phyloP scores from a whole-genome alignment of 2,329 filamentous ascomycete species.

The Calonectria pseudoturangicola region DNA sequence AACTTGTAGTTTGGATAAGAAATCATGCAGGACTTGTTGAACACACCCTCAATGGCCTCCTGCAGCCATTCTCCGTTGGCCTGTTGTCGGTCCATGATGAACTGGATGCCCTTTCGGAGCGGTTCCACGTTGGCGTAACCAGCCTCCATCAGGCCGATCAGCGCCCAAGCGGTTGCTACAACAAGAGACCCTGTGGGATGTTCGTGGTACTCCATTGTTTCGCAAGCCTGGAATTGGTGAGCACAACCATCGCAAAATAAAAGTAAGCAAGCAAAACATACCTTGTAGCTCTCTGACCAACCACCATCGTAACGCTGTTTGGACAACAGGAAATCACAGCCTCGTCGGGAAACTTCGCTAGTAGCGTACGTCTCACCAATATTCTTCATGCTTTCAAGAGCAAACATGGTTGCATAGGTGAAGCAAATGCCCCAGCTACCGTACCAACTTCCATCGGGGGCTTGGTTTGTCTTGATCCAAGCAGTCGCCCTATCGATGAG shows the following conservation, averaged over 20 bases:
- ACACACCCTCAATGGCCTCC: conserved; percentile 97
- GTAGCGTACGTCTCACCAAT: conserved; percentile 88
- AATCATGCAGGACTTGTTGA: conserved; percentile 99
- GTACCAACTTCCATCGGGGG: conserved; percentile 94
- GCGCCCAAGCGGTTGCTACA: conserved; percentile 95
- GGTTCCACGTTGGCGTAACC: conserved; percentile 84
- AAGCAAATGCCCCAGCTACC: conserved; percentile 99
- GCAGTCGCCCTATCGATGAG: conserved; percentile 84
- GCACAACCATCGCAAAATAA: not conserved
- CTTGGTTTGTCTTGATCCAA: conserved; percentile 89
- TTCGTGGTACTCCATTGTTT: conserved; percentile 83
- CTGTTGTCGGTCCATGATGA: conserved; percentile 91
- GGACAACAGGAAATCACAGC: conserved; percentile 89
- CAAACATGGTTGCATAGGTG: conserved; percentile 98
- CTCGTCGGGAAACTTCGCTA: conserved; percentile 81
- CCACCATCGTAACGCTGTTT: conserved; percentile 93
- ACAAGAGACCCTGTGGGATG: conserved; percentile 87
- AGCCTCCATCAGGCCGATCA: conserved; percentile 88
- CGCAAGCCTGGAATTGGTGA: conserved; percentile 76
- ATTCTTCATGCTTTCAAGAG: conserved; percentile 87
- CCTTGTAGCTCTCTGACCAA: conserved; percentile 95
- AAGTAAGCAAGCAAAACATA: conserved; percentile 56
- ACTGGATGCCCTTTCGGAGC: conserved; percentile 82
- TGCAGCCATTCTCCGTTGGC: conserved; percentile 95
- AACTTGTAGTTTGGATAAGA: conserved; percentile 99